phyloP scores from a whole-genome alignment of 2,329 filamentous ascomycete genomes.

The Penicillium sp. region DNA sequence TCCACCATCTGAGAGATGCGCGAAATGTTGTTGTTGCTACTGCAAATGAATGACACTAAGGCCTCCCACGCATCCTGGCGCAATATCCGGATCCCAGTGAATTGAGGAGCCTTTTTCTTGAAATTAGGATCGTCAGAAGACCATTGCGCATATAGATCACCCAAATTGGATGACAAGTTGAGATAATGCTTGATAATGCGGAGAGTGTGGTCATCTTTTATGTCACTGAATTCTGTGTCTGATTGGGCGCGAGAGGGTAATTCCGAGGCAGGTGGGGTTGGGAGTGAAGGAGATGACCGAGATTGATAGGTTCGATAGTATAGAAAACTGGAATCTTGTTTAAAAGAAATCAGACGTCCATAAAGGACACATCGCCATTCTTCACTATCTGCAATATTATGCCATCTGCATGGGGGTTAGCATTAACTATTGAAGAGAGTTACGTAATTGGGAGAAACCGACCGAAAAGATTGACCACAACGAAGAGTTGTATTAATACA shows the following conservation, averaged over 20 bases:
- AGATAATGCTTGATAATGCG: constrained; percentile 80
- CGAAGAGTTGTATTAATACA: constrained; percentile 92
- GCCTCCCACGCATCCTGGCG: constrained; percentile 97
- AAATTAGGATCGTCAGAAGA: constrained; percentile 84
- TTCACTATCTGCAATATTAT: constrained; percentile 67
- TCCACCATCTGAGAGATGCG: constrained; percentile 96
- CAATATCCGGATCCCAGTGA: constrained; percentile 87
- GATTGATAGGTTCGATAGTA: constrained; percentile 72
- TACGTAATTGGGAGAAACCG: constrained; percentile 16
- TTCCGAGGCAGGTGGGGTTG: constrained; percentile 35
- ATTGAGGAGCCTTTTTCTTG: constrained; percentile 78
- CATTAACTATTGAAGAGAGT: background rate
- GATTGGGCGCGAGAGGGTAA: constrained; percentile 34
- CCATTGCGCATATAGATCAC: constrained; percentile 81
- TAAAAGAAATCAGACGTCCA: constrained; percentile 80
- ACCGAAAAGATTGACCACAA: constrained; percentile 90
- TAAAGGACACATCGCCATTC: constrained; percentile 90
- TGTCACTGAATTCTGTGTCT: constrained; percentile 8
- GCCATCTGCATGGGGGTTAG: constrained; percentile 64
- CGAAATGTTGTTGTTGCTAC: constrained; percentile 96
- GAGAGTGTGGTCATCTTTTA: constrained; percentile 65
- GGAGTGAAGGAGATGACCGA: constrained; percentile 8
- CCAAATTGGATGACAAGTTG: constrained; percentile 76
- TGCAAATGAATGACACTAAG: constrained; percentile 92
- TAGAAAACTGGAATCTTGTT: constrained; percentile 75